These are phyloP conservation scores for Simplicillium aogashimaense DNA, from an alignment of 2,329 filamentous ascomycete genomes.

Conservation along the genomic window DNA sequence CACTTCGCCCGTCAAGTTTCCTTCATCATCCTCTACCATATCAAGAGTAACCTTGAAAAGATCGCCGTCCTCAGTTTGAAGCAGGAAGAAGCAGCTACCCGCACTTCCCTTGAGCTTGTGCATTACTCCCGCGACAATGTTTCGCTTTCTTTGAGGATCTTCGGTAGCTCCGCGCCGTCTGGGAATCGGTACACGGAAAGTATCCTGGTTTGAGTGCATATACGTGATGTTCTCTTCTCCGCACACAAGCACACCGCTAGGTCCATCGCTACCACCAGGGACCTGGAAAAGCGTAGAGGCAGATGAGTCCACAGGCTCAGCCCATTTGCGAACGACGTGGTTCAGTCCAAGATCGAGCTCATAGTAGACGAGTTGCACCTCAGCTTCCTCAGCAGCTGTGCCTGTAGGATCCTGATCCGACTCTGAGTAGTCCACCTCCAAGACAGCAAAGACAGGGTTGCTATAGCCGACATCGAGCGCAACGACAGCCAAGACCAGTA, in stretches of 20 bases:
- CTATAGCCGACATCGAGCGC: conserved; percentile 93
- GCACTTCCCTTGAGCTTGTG: conserved; percentile 78
- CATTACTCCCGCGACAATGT: conserved; percentile 86
- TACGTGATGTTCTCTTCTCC: conserved; percentile 93
- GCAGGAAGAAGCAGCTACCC: conserved; percentile 91
- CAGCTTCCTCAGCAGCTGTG: conserved; percentile 67
- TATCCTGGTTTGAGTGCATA: conserved; percentile 88
- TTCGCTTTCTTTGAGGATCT: conserved; percentile 82
- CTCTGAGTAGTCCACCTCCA: conserved; percentile 90
- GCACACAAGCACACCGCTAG: conserved; percentile 90
- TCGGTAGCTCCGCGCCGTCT: conserved; percentile 79
- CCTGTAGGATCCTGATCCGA: conserved; percentile 85
- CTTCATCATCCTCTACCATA: conserved; percentile 73
- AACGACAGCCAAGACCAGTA: conserved; percentile 78
- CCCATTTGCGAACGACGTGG: conserved; percentile 95
- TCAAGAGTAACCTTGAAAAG: conserved; percentile 94
- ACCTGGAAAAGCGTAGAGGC: conserved; percentile 90
- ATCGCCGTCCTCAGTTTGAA: conserved; percentile 97
- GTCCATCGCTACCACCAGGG: conserved; percentile 85
- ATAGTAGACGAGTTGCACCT: conserved; percentile 93
- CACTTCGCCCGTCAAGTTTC: conserved; percentile 72
- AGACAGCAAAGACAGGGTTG: conserved; percentile 88
- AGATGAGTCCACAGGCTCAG: conserved; percentile 82
- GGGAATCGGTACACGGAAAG: conserved; percentile 82
- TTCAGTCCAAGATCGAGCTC: conserved; percentile 95